Evolutionary conservation across 441 rosid genomes (phyloP), one percentile per base, ranked within the genome.

Genomic region (Syzygium syzygioides): DNA sequence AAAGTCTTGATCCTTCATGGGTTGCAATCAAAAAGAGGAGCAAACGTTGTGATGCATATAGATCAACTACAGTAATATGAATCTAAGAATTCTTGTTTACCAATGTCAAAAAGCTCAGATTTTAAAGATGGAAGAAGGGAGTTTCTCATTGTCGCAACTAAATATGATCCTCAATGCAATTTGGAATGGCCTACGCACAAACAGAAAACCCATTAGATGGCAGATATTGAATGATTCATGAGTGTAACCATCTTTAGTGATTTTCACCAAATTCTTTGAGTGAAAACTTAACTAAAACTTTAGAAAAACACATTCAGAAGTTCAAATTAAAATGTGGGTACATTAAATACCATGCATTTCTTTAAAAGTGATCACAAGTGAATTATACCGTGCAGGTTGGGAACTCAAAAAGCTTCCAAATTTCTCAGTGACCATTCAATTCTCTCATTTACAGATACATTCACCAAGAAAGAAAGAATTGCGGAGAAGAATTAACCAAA

Each of bases 71-170:
- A 4, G 32, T 83, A 57, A 12, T 14, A 83, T 59, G 41, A 83
- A 6, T 54, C 26, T 11, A 32, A 86, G 83, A 37, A 20, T 50
- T 34, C 52, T 14, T 59, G 10, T 62, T 83, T 59, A 93, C 95
- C 93, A 4, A 90, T 66, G 91, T 59, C 86, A 87, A 88, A 92
- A 88, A 89, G 86, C 60, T 91, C 90, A 7, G 94, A 83, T 68
- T 93, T 83, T 11, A 68, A 59, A 6, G 90, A 87, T 59, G 94
- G 89, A 89, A 88, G 90, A 88, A 87, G 52, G 56, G 90, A 91
- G 79, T 93, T 91, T 88, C 93, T 93, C 96, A 95, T 95, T 86
- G 87, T 88, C 79, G 32, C 79, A 55, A 50, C n/a, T 86, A 17
- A 37, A 52, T 30, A 86, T 12, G 52, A 41, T 85, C 87, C 55